Percentiles rank a stretch among this genome's conserved stretches.
Conservation (phyloP, 345 rosid species). For the Draba incana region DNA sequence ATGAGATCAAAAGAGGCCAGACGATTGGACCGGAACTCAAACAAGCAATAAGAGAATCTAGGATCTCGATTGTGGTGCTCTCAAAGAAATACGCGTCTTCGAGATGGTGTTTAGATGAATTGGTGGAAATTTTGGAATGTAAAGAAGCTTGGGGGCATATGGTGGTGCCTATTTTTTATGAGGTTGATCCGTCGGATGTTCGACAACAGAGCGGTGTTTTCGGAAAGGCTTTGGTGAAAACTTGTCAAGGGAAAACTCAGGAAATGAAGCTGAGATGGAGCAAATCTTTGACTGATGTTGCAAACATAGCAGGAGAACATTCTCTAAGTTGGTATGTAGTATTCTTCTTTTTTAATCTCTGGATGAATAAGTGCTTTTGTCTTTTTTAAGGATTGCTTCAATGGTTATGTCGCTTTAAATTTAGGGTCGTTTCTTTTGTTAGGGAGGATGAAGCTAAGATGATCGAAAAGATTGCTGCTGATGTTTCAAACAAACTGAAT, state of each 20-base stretch:
- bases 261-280: background rate
- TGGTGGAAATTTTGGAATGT: constrained; percentile 3
- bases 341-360: background rate
- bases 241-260: background rate
- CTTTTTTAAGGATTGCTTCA: background rate
- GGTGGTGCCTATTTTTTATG: background rate
- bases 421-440: background rate
- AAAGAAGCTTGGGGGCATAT: background rate
- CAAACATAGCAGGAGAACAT: background rate
- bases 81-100: background rate
- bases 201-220: background rate
- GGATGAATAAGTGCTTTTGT: background rate
- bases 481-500: constrained; percentile 1
- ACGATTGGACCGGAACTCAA: constrained; percentile 1
- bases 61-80: background rate
- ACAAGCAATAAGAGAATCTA: constrained; percentile 8
- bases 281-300: background rate
- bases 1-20: constrained; percentile 3
- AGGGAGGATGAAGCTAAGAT: constrained; percentile 8
- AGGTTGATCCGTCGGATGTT: constrained; percentile 4
- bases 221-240: background rate
- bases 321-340: background rate
- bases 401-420: too few species aligned
- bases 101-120: constrained; percentile 6
- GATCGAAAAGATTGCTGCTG: background rate